phyloP scores from a whole-genome alignment of 345 rosid species.

The Lepidium africanum region DNA sequence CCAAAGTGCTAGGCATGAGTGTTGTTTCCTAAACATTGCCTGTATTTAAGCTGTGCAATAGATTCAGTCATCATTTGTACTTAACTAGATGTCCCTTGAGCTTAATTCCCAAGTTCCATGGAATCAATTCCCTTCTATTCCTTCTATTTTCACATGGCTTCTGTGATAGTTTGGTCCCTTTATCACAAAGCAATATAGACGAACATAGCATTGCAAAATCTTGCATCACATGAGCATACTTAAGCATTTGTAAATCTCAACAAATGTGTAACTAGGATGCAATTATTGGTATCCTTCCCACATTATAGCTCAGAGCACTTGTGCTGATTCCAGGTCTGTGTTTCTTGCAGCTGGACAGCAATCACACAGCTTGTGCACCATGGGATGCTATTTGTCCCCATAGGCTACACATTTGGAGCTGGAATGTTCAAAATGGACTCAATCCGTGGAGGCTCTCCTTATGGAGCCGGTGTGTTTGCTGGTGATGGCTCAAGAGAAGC shows the following conservation, averaged over 20 bases:
- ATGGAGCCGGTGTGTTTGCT: conserved; percentile 61
- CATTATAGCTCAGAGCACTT: background rate
- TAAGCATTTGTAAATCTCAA: background rate
- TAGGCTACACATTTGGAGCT: conserved; percentile 78
- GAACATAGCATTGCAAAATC: background rate
- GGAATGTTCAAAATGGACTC: conserved; percentile 79
- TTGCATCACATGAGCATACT: background rate
- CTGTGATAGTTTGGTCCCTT: background rate
- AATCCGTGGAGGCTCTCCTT: conserved; percentile 68
- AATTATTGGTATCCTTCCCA: background rate
- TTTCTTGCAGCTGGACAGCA: conserved; percentile 57
- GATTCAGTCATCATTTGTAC: background rate
- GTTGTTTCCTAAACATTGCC: background rate
- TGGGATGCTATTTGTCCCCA: conserved; percentile 80
- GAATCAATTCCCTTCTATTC: background rate
- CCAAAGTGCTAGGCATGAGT: background rate
- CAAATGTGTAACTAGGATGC: background rate
- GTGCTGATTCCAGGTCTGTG: background rate
- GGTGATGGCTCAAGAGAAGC: conserved; percentile 79
- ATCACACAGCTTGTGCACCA: conserved; percentile 76
- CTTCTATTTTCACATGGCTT: background rate
- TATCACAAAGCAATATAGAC: background rate
- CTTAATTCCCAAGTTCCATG: background rate
- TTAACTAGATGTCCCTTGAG: background rate
- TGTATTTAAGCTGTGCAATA: background rate